A percentile compares a stretch with the other conserved stretches of the same genome.
These are phyloP conservation scores for Azolla pinnata DNA, from an alignment of 75 land plant genomes.

Conservation along the genomic window DNA sequence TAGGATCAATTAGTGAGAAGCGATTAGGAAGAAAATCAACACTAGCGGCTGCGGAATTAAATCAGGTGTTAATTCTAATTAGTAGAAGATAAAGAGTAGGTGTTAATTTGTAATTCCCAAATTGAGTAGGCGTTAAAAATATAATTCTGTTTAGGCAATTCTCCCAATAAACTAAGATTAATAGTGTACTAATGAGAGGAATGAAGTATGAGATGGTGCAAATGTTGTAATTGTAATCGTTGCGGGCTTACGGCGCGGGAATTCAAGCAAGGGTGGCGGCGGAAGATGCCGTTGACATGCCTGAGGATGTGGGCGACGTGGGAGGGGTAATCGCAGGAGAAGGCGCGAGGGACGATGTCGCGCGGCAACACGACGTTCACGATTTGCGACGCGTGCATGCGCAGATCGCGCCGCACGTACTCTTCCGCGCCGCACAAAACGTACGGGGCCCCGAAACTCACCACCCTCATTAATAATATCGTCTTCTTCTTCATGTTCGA, in stretches of 20 bases:
- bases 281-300: conserved; percentile 47
- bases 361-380: conserved; percentile 58
- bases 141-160: neutral
- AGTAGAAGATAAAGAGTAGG: neutral
- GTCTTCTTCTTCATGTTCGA: too few relatives aligned
- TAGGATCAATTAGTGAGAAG: too few relatives aligned
- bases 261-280: conserved; percentile 57
- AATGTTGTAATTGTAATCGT: neutral
- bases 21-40: neutral
- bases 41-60: neutral
- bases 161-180: too few relatives aligned
- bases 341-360: conserved; percentile 80
- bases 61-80: neutral
- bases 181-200: neutral
- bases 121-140: neutral
- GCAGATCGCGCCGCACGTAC: conserved; percentile 35
- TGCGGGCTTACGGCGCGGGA: conserved; percentile 35
- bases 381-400: conserved; percentile 42
- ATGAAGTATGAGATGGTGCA: neutral
- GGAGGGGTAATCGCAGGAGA: conserved; percentile 67
- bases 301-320: conserved; percentile 54
- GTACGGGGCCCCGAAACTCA: conserved; percentile 77
- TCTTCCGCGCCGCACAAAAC: conserved; percentile 69
- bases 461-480: conserved; percentile 50
- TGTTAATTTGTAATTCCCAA: neutral